Conservation (phyloP, 495 filamentous ascomycete genomes). For the Talaromyces thailandensis region DNA sequence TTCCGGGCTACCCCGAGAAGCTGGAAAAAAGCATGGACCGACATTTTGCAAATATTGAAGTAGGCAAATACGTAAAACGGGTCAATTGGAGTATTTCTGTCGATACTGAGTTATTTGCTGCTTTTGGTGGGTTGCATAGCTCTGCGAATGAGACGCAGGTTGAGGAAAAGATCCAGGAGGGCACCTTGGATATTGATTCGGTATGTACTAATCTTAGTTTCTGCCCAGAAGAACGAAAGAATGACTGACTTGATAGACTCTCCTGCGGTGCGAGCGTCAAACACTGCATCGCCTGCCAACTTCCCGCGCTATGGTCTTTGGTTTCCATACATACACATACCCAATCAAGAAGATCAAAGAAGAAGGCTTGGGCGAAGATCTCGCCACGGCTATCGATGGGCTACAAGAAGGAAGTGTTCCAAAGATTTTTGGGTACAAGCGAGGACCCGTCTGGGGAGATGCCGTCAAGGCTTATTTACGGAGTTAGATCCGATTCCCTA, state of each 20-base stretch:
- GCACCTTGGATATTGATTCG: slow-evolving; percentile 43
- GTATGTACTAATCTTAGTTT: slow-evolving; percentile 10
- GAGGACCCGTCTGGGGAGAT: slow-evolving; percentile 56
- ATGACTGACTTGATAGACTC: slow-evolving; percentile 26
- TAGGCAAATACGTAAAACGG: slow-evolving; percentile 28
- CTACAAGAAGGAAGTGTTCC: slow-evolving; percentile 59
- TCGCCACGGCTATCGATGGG: slow-evolving; percentile 67
- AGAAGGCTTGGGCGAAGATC: slow-evolving; percentile 54
- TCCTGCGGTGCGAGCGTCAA: slow-evolving; percentile 66
- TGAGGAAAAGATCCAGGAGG: slow-evolving; percentile 26
- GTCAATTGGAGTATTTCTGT: slow-evolving; percentile 59
- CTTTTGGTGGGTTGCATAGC: slow-evolving; percentile 30
- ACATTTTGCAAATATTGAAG: slow-evolving; percentile 50
- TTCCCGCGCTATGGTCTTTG: slow-evolving; percentile 61
- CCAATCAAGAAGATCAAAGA: slow-evolving; percentile 56
- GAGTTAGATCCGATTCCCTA: slow-evolving; percentile 13
- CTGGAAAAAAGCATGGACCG: slow-evolving; percentile 69
- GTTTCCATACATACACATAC: slow-evolving; percentile 75
- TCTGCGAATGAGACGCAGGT: slow-evolving; percentile 40
- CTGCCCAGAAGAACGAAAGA: not conserved
- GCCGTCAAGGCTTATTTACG: slow-evolving; percentile 51
- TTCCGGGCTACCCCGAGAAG: slow-evolving; percentile 61
- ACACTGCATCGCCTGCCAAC: slow-evolving; percentile 63
- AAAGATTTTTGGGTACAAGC: slow-evolving; percentile 61
- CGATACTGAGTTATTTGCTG: slow-evolving; percentile 43